Conservation (phyloP, 2,329 filamentous ascomycete species). For the Allantophomopsis lycopodina region DNA sequence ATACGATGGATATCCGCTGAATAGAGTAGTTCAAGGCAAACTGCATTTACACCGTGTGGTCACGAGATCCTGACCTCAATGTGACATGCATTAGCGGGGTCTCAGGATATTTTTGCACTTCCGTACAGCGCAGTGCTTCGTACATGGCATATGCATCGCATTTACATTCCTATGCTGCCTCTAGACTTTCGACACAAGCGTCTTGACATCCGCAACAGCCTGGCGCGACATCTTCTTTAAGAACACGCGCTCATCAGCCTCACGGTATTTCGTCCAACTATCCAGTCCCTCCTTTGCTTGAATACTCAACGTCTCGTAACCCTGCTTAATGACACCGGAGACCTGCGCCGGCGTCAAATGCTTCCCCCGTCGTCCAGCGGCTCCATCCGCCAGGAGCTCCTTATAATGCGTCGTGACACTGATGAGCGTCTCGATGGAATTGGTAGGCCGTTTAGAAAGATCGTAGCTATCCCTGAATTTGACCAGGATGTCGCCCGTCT, state of each 20-base stretch:
- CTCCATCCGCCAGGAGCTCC: slow-evolving; percentile 53
- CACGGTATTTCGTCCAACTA: slow-evolving; percentile 54
- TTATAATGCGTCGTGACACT: slow-evolving; percentile 80
- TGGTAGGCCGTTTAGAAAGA: slow-evolving; percentile 40
- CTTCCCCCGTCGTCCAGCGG: slow-evolving; percentile 37
- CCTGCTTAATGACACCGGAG: slow-evolving; percentile 83
- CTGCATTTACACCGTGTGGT: too few relatives aligned
- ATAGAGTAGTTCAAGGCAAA: too few relatives aligned
- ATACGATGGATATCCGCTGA: too few relatives aligned
- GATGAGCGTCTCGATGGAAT: slow-evolving; percentile 73
- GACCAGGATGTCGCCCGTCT: slow-evolving; percentile 68
- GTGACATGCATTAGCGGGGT: too few relatives aligned
- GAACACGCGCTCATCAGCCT: slow-evolving; percentile 71
- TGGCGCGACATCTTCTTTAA: slow-evolving; percentile 79
- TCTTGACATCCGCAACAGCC: slow-evolving; percentile 55
- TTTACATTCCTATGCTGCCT: too few relatives aligned
- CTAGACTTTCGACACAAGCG: slow-evolving; percentile 3
- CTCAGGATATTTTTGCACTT: too few relatives aligned
- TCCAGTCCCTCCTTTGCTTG: slow-evolving; percentile 79
- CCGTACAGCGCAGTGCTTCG: too few relatives aligned
- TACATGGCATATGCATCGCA: too few relatives aligned
- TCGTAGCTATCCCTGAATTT: slow-evolving; percentile 73
- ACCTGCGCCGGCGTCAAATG: slow-evolving; percentile 75
- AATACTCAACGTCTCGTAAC: slow-evolving; percentile 89
- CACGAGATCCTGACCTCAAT: too few relatives aligned